phyloP scores from a whole-genome alignment of 345 rosid species.

The Hirschfeldia incana region DNA sequence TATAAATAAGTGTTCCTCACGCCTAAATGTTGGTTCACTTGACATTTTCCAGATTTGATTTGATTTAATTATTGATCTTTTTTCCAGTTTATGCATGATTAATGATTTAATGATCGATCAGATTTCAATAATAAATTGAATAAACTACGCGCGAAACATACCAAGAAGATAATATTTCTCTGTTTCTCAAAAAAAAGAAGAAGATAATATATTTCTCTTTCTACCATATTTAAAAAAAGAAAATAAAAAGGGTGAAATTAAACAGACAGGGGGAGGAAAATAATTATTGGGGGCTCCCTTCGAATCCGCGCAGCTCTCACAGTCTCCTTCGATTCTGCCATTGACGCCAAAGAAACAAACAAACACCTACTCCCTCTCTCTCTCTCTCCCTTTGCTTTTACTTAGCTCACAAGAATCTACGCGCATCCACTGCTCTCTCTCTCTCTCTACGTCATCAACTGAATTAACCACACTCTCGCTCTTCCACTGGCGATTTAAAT shows the following conservation, averaged over 20 bases:
- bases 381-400: not conserved
- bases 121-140: not conserved
- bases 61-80: not conserved
- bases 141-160: not conserved
- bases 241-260: too few species aligned
- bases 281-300: not conserved
- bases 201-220: not conserved
- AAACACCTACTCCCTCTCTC: not conserved
- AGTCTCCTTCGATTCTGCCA: not conserved
- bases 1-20: not conserved
- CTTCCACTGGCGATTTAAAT: too few species aligned
- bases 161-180: not conserved
- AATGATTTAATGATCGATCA: not conserved
- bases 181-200: too few species aligned
- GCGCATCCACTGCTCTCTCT: not conserved
- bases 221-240: not conserved
- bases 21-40: not conserved
- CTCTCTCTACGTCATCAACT: not conserved
- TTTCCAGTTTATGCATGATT: not conserved
- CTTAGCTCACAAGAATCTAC: not conserved
- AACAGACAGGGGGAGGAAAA: not conserved
- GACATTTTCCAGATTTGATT: not conserved
- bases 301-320: not conserved
- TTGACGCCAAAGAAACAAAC: not conserved
- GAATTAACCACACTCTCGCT: not conserved